These are phyloP conservation scores for Fraxinus americana DNA, from an alignment of 257 asterid genomes.

Conservation along the genomic window DNA sequence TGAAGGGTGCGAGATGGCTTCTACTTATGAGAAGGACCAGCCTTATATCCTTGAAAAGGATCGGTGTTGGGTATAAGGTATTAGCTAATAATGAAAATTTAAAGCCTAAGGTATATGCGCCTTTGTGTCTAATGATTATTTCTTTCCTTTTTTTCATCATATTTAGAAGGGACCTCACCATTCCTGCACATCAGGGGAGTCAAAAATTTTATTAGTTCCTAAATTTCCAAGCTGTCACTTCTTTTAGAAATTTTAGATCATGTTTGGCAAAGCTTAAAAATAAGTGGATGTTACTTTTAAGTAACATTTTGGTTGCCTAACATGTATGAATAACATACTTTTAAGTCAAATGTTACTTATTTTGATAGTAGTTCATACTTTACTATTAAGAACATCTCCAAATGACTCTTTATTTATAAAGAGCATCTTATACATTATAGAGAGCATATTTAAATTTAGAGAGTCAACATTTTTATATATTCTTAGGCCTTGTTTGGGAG, in stretches of 20 bases:
- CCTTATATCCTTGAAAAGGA: slow-evolving; percentile 75
- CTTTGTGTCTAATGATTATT: slow-evolving; percentile 3
- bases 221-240: not conserved
- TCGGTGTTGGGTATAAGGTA: slow-evolving; percentile 89
- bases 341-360: no score
- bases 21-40: slow-evolving; percentile 66
- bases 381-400: no score
- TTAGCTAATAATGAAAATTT: slow-evolving; percentile 68
- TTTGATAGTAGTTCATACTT: no score
- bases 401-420: no score
- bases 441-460: no score
- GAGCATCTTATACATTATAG: no score
- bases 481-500: no score
- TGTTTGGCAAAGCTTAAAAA: no score
- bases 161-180: not conserved
- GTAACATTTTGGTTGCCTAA: no score
- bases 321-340: no score
- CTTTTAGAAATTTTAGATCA: not conserved
- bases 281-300: no score
- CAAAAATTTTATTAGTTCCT: not conserved
- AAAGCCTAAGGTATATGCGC: slow-evolving; percentile 61
- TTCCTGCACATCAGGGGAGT: not conserved
- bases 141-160: not conserved
- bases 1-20: slow-evolving; percentile 82
- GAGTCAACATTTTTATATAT: no score